Evolutionary conservation across 768 basidiomycete genomes (phyloP).

Genomic region (Russula foetens): DNA sequence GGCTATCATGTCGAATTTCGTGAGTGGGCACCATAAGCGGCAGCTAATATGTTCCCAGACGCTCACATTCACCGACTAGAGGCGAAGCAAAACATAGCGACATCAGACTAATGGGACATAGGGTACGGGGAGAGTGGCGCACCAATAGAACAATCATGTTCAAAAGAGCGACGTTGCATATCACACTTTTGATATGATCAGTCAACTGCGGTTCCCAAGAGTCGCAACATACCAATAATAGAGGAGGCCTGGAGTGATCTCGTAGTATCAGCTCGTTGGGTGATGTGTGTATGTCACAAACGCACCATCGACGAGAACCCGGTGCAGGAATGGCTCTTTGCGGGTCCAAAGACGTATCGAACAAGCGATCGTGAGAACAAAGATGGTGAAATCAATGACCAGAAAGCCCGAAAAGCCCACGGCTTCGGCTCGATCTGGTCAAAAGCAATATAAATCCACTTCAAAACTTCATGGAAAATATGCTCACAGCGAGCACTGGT

Average conservation of each 20-base stretch:
- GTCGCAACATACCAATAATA: constrained; percentile 7
- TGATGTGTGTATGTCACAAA: neutral
- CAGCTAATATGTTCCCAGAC: neutral
- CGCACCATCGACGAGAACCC: constrained; percentile 12
- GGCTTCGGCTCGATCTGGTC: constrained; percentile 16
- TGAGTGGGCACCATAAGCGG: neutral
- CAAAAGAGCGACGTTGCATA: constrained; percentile 9
- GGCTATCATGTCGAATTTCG: neutral
- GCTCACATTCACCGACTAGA: neutral
- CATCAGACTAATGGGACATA: neutral
- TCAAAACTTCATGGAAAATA: neutral
- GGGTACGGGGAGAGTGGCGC: neutral
- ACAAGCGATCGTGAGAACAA: constrained; percentile 16
- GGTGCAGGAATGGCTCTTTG: constrained; percentile 6
- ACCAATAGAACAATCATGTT: constrained; percentile 11
- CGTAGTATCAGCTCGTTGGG: neutral
- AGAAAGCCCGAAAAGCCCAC: constrained; percentile 18
- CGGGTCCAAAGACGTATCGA: constrained; percentile 10
- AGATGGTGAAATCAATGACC: constrained; percentile 19
- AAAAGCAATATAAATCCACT: neutral
- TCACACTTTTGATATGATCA: constrained; percentile 5
- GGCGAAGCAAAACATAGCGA: neutral
- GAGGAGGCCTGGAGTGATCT: constrained; percentile 1
- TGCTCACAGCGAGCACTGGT: neutral
- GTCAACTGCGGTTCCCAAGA: neutral